Evolutionary conservation across 495 filamentous ascomycete genomes (phyloP), one percentile per base, ranked within the genome.

Genomic region (Penicillium turbatum): DNA sequence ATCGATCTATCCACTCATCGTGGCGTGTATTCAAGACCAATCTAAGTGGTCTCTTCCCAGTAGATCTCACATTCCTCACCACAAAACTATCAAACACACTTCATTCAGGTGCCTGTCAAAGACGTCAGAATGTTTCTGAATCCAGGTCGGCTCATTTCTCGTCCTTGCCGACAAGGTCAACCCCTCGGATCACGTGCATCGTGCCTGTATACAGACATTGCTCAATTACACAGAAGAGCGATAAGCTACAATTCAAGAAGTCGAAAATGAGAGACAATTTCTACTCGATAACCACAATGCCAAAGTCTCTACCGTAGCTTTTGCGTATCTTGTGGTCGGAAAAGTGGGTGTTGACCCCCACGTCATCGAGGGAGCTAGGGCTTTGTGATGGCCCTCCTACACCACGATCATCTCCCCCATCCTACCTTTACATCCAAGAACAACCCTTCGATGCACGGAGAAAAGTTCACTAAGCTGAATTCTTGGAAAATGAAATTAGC

Each of bases 321-420:
- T 45, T 12, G 15, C 2, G 21, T 24, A 24, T 24, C 4, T 29
- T 43, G n/a, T 48, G 32, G 19, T 48, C 19, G 31, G 8, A 35
- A 4, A 24, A 24, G 29, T 50, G 37, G 37, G 34, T 32, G 38
- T 51, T 35, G 49, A 35, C 34, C 36, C 26, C 39, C 2, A 51
- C 62, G 62, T 65, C 59, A 65, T 65, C 54, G 59, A 65, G 62
- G 62, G 60, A 50, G 56, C 47, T 36, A 51, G 42, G 44, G 51
- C 35, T 16, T 31, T 6, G n/a, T 37, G 35, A 37, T 16, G 13
- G 35, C 35, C 35, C 57, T 54, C 26, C n/a, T 29, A 29, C 42
- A 15, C 34, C 51, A 43, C 21, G 15, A 24, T 40, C 17, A 21
- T 16, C 40, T 24, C 32, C 21, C 27, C 32, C 56, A 21, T 36